Evolutionary conservation across 805 yeast genomes (phyloP), one percentile per base, ranked within the genome.

Genomic region (Yamadazyma nakazawae): DNA sequence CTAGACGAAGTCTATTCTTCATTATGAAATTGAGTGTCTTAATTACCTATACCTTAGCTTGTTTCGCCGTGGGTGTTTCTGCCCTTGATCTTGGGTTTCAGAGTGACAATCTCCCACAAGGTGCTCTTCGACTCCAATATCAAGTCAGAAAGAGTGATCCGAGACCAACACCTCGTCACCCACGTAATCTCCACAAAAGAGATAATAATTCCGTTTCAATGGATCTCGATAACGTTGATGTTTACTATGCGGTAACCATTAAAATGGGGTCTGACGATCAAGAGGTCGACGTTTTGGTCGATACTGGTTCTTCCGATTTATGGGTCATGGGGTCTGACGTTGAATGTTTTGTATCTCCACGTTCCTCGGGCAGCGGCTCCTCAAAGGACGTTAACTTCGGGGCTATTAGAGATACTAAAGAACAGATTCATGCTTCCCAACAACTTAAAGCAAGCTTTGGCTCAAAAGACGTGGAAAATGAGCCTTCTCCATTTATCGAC

Each of bases 301-400:
- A 70, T 51, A 70, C 75, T 19, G 76, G 75, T 2, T 67, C 74
- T 6, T 65, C 73, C 8, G 76, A 70, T 52, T 59, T 70, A 45
- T 70, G 76, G 76, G 59, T 71, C 34, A 67, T 67, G 69, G 50
- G 67, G 17, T 56, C 54, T 39, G 64, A 67, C 34, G 56, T 64
- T 5, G 40, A 39, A 6, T 67, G 72, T 48, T 43, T 45, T 8
- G 41, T 35, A 7, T 7, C 6, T 21, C 66, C 18, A 42, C 64
- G 19, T 67, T 67, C 54, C 14, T 31, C 26, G 10, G 13, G 10
- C 17, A 19, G 32, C 7, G 12, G 19, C 19, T 26, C 11, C n/a
- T 21, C 24, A 21, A 35, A 42, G 13, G 25, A 30, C 11, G 13
- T 18, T 17, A 13, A 17, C 17, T 25, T 8, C 14, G 16, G n/a